phyloP scores from a whole-genome alignment of 768 basidiomycete species.

The Trametes maxima region DNA sequence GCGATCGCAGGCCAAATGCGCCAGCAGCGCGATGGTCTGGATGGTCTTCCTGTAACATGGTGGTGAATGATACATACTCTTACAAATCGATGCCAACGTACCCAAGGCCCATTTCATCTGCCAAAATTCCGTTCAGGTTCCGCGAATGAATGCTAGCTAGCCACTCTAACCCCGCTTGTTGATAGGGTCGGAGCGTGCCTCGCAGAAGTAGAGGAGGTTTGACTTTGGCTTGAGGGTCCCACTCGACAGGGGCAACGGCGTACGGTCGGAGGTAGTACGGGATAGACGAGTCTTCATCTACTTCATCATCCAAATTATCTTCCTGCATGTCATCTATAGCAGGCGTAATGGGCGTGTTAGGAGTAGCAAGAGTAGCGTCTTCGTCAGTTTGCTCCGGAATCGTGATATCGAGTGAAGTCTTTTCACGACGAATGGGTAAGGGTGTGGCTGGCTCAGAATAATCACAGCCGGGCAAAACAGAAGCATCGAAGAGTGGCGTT shows the following conservation, averaged over 20 bases:
- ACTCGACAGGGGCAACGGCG: slow-evolving; percentile 71
- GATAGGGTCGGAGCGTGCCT: slow-evolving; percentile 88
- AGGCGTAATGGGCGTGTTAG: slow-evolving; percentile 20
- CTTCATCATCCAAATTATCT: slow-evolving; percentile 41
- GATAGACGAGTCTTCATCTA: slow-evolving; percentile 43
- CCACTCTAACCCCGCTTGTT: slow-evolving; percentile 94
- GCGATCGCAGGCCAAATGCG: slow-evolving; percentile 87
- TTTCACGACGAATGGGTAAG: neutral
- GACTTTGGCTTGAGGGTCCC: slow-evolving; percentile 60
- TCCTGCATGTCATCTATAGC: slow-evolving; percentile 35
- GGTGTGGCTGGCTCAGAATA: neutral
- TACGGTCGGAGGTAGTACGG: slow-evolving; percentile 61
- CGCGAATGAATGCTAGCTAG: slow-evolving; percentile 84
- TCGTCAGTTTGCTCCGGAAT: slow-evolving; percentile 10
- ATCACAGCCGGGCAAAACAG: neutral
- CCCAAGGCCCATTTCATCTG: slow-evolving; percentile 96
- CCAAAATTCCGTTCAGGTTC: slow-evolving; percentile 80
- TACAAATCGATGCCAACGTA: slow-evolving; percentile 38
- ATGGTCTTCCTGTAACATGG: slow-evolving; percentile 76
- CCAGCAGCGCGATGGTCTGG: slow-evolving; percentile 92
- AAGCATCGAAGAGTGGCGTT: too few relatives aligned
- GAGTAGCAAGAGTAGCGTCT: slow-evolving; percentile 24
- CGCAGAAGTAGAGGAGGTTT: slow-evolving; percentile 77
- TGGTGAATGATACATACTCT: neutral
- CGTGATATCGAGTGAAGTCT: neutral